These are phyloP conservation scores for Barnettozyma vustinii DNA, from an alignment of 805 yeast genomes.

Conservation along the genomic window DNA sequence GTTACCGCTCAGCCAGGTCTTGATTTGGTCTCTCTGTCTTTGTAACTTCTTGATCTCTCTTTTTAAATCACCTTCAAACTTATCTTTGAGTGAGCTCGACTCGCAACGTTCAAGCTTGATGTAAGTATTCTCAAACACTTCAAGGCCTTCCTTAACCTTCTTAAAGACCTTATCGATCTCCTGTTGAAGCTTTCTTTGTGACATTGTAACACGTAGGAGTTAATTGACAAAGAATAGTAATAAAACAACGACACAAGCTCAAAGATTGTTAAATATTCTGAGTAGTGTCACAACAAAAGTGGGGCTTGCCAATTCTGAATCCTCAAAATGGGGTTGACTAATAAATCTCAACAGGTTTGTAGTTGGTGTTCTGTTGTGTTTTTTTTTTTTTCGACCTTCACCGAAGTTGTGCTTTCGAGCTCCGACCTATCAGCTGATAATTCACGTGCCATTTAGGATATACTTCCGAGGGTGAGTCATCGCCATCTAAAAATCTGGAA, in stretches of 20 bases:
- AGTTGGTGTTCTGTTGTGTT: not conserved
- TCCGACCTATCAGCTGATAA: not conserved
- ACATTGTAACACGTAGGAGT: conserved; percentile 26
- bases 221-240: not conserved
- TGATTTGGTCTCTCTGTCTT: conserved; percentile 89
- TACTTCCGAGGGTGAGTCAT: conserved; percentile 2
- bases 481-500: not conserved
- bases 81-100: conserved; percentile 85
- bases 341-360: not conserved
- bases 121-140: conserved; percentile 76
- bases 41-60: conserved; percentile 93
- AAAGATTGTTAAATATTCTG: too few species aligned
- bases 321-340: not conserved
- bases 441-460: too few species aligned
- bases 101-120: conserved; percentile 81
- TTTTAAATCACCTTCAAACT: conserved; percentile 85
- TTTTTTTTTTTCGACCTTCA: not conserved
- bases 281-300: too few species aligned
- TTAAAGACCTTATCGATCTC: conserved; percentile 92
- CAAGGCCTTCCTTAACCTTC: conserved; percentile 88
- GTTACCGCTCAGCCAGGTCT: conserved; percentile 88
- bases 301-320: not conserved
- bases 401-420: not conserved
- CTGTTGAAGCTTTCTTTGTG: conserved; percentile 43
- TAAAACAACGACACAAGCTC: not conserved